Percentiles rank a stretch among this genome's conserved stretches.
These are phyloP conservation scores for Cyanidiococcus yangmingshanensis DNA, from an alignment of 23 red algal genomes.

Conservation along the genomic window DNA sequence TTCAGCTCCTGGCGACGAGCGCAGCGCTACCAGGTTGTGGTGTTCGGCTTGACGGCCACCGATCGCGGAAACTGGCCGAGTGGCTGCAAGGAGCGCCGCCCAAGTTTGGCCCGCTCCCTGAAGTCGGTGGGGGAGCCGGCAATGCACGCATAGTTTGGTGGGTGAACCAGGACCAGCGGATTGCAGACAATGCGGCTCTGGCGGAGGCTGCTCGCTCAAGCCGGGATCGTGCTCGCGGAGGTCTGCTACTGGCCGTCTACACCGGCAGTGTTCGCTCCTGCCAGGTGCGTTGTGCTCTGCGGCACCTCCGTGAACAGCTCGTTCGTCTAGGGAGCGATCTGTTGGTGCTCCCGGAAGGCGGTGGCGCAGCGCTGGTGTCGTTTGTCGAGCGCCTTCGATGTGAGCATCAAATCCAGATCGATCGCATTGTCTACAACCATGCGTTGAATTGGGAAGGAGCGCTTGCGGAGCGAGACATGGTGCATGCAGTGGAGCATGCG, in stretches of 20 bases:
- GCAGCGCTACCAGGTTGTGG: background rate
- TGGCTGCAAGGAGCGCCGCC: background rate
- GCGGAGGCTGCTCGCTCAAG: background rate
- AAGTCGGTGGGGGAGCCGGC: background rate
- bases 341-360: background rate
- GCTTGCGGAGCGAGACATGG: slow-evolving; percentile 3
- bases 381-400: background rate
- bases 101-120: background rate
- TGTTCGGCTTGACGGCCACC: background rate
- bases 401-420: background rate
- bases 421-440: slow-evolving; percentile 15
- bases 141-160: background rate
- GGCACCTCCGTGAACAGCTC: background rate
- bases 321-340: background rate
- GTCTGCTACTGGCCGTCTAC: slow-evolving; percentile 15
- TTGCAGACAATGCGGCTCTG: background rate
- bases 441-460: background rate
- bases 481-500: background rate
- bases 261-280: background rate
- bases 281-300: slow-evolving; percentile 3
- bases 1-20: background rate
- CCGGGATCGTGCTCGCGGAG: background rate
- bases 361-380: background rate
- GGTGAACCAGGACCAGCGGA: slow-evolving; percentile 6
- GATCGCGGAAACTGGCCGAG: background rate